These are phyloP conservation scores for Paxillus rubicundulus DNA, from an alignment of 768 basidiomycete genomes.

Conservation along the genomic window DNA sequence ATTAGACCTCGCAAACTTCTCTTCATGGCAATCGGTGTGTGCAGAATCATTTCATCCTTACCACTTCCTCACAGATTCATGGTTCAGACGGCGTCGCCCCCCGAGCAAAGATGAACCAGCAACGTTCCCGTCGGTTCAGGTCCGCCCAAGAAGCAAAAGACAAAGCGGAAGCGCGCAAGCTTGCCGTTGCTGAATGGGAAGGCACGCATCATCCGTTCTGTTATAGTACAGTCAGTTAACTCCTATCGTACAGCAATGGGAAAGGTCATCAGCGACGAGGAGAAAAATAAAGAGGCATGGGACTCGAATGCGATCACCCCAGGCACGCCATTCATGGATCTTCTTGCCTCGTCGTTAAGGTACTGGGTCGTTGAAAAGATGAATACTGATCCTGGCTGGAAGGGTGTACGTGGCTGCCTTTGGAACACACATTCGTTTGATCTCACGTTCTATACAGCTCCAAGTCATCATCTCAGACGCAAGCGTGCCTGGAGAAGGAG, in stretches of 20 bases:
- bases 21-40: conserved; percentile 96
- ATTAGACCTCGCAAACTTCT: conserved; percentile 89
- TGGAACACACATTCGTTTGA: not conserved
- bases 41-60: not conserved
- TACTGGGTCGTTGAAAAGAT: conserved; percentile 98
- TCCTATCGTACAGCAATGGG: conserved; percentile 72
- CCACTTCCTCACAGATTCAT: conserved; percentile 1
- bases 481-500: conserved; percentile 96
- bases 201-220: conserved; percentile 41
- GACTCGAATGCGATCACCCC: conserved; percentile 99
- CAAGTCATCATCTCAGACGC: conserved; percentile 97
- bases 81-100: conserved; percentile 92
- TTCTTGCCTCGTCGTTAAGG: conserved; percentile 81
- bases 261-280: conserved; percentile 76
- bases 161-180: conserved; percentile 83
- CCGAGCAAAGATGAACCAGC: conserved; percentile 99
- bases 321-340: conserved; percentile 97
- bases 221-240: not conserved
- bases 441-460: conserved; percentile 46
- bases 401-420: conserved; percentile 55
- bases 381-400: conserved; percentile 95
- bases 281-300: conserved; percentile 85
- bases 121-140: conserved; percentile 94
- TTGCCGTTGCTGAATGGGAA: conserved; percentile 84
- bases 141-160: conserved; percentile 93